Percentiles rank a stretch among this genome's conserved stretches.
phyloP scores from a whole-genome alignment of 345 rosid species.

The Lepidium aucheri region DNA sequence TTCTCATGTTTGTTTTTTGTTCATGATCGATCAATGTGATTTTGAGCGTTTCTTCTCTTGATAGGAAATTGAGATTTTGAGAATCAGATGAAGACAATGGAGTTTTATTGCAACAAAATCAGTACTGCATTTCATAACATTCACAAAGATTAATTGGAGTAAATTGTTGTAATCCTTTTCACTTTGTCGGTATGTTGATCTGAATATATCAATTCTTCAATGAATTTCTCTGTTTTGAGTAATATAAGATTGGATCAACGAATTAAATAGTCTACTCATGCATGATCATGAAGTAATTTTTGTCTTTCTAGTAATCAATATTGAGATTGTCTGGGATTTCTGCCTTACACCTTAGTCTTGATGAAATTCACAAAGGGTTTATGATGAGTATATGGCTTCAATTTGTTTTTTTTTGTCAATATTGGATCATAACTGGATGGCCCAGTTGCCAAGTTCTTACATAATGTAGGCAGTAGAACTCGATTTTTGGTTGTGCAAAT shows the following conservation, averaged over 20 bases:
- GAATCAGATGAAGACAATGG: constrained; percentile 96
- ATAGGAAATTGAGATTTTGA: constrained; percentile 90
- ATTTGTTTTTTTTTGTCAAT: too few relatives aligned
- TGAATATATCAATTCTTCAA: background rate
- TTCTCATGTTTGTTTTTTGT: background rate
- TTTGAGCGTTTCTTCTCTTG: background rate
- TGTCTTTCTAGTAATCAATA: constrained; percentile 54
- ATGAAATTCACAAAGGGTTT: too few relatives aligned
- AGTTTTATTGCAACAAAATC: constrained; percentile 72
- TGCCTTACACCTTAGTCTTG: too few relatives aligned
- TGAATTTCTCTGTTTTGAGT: constrained; percentile 43
- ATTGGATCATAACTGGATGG: too few relatives aligned
- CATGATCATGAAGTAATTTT: constrained; percentile 50
- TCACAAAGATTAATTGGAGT: constrained; percentile 34
- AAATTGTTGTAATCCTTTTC: background rate
- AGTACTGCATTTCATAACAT: constrained; percentile 65
- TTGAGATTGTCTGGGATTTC: too few relatives aligned
- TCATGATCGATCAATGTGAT: background rate
- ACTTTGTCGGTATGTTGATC: constrained; percentile 21
- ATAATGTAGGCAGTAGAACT: too few relatives aligned
- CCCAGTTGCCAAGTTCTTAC: too few relatives aligned
- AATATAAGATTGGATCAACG: constrained; percentile 31
- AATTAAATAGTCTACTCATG: constrained; percentile 52
- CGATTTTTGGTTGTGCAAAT: too few relatives aligned
- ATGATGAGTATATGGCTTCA: too few relatives aligned